These are phyloP conservation scores for Lycium ferocissimum DNA, from an alignment of 257 asterid species.

Conservation along the genomic window DNA sequence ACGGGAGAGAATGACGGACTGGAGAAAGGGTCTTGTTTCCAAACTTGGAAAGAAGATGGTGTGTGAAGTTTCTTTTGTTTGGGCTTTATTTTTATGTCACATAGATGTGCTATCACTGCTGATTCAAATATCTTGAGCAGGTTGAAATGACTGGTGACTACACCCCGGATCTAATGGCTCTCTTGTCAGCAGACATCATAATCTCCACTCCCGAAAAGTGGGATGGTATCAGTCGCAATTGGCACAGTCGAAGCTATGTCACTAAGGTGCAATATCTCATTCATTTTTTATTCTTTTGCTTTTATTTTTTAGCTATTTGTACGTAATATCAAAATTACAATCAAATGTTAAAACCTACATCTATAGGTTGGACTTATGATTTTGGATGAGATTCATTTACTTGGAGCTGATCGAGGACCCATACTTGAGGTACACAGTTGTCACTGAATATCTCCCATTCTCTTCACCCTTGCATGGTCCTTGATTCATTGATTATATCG, in stretches of 20 bases:
- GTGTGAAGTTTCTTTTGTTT: conserved; percentile 37
- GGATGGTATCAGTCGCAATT: conserved; percentile 99
- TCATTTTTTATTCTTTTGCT: conserved; percentile 13
- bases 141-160: conserved; percentile 99
- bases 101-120: conserved; percentile 15
- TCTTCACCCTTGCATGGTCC: background rate
- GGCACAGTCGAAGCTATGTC: conserved; percentile 95
- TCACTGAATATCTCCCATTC: background rate
- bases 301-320: conserved; percentile 16
- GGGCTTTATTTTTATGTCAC: conserved; percentile 26
- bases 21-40: conserved; percentile 91
- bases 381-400: conserved; percentile 96
- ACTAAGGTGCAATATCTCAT: conserved; percentile 67
- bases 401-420: conserved; percentile 99
- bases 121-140: conserved; percentile 53
- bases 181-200: conserved; percentile 86
- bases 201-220: conserved; percentile 99
- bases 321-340: conserved; percentile 12
- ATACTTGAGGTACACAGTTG: conserved; percentile 78
- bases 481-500: conserved; percentile 4
- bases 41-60: conserved; percentile 95
- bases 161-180: conserved; percentile 88
- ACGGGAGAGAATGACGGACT: conserved; percentile 96
- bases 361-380: conserved; percentile 93
- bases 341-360: conserved; percentile 28